Base-by-base conservation (phyloP, 768 basidiomycete species). In the Leucosporidium creatinivorum region DNA sequence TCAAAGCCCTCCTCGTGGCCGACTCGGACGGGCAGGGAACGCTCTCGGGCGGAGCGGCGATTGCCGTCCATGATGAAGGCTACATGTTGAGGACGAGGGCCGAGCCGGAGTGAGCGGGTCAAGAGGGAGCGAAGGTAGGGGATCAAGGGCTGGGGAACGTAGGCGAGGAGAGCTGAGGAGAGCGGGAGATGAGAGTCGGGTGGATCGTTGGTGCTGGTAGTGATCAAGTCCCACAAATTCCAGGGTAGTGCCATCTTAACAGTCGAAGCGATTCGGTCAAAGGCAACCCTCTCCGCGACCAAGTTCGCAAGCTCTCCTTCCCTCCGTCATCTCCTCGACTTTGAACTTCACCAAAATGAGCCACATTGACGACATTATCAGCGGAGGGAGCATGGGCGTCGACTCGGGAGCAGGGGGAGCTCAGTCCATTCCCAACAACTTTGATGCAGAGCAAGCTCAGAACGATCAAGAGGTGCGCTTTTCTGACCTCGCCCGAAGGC, bases 41-140 rank as follows among this genome's bases (percentile, higher is more conserved):
- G 25, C 18, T 63, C 33, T 74, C 77, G 82, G 1, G 96, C 93
- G 76, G 89, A 94, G 17, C 96, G 83, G 62, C 96, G 81, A 77
- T 98, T 97, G 5, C 96, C 96, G 76, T 99, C 96, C 92, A 99
- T 93, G 31, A 94, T 87, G 76, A 99, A 93, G 3, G 89, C 93
- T 33, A 98, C 84, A 80, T 99, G 96, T 52, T 81, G 78, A 0
- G 96, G 96, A 13, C 93, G 82, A 0, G 94, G 93, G 0, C 93
- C 93, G 3, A 88, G 81, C 0, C 87, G 81, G 55, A 99, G 83
- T 25, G 92, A 79, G 66, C 79, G 79, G 56, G 93, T 81, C 30
- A 92, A 76, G 23, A 85, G 76, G 65, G 83, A 47, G 31, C 73
- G 69, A 49, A 76, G 67, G n/a, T 55, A 28, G 0, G 67, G 66